Conservation (phyloP, 768 basidiomycete species). For the Ramaria rubella region DNA sequence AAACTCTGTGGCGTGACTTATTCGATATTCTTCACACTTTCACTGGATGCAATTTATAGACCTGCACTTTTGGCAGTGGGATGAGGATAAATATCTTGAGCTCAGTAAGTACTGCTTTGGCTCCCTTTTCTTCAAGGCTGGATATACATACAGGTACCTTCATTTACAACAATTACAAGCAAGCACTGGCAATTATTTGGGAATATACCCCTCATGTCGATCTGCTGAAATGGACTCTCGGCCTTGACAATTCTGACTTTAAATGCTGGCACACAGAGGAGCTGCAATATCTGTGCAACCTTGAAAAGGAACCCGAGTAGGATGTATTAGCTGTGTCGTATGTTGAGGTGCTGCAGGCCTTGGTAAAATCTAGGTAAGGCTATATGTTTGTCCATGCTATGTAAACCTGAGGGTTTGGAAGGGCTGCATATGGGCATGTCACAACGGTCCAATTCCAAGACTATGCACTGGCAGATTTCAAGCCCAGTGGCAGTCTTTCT, state of each 20-base stretch:
- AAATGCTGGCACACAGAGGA: not conserved
- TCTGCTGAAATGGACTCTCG: not conserved
- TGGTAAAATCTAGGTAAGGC: not conserved
- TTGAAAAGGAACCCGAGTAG: not conserved
- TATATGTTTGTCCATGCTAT: not conserved
- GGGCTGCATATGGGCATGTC: not conserved
- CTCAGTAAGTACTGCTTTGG: conserved; percentile 14
- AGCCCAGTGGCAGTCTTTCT: not conserved
- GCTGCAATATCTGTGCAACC: not conserved
- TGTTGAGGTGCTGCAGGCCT: not conserved
- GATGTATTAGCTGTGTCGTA: not conserved
- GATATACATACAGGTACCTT: not conserved
- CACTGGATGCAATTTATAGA: conserved; percentile 26
- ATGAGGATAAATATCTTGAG: conserved; percentile 27
- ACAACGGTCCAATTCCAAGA: not conserved
- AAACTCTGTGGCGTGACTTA: conserved; percentile 19
- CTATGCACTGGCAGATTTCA: not conserved
- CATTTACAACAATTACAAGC: not conserved
- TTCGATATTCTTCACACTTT: conserved; percentile 24
- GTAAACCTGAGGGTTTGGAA: not conserved
- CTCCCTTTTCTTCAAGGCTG: not conserved
- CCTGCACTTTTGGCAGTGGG: conserved; percentile 28
- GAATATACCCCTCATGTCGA: not conserved
- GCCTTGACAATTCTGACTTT: not conserved
- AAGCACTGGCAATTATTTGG: not conserved